phyloP scores from a whole-genome alignment of 441 rosid species.

The Gossypium aridum region DNA sequence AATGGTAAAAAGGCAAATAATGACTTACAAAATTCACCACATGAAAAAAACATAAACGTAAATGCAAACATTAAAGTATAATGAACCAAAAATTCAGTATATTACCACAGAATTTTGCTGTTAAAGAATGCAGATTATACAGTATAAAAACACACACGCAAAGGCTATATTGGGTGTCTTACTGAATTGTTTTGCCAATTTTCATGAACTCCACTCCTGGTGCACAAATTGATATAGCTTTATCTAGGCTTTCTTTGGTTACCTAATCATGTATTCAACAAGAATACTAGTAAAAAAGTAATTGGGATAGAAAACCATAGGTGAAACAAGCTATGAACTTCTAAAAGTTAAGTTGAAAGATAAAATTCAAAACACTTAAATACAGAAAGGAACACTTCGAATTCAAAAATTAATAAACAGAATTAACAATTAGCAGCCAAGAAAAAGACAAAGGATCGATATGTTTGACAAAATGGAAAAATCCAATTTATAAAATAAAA shows the following conservation, averaged over 20 bases:
- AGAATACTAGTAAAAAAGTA: slow-evolving; percentile 8
- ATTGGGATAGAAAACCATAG: background rate
- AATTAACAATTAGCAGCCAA: background rate
- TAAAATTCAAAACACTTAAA: background rate
- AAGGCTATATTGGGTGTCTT: slow-evolving; percentile 24
- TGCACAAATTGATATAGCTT: slow-evolving; percentile 79
- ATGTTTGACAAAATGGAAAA: background rate
- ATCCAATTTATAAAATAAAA: background rate
- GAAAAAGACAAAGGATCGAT: background rate
- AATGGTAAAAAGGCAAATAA: background rate
- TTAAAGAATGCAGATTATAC: background rate
- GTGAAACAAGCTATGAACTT: background rate
- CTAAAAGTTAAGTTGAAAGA: slow-evolving; percentile 1
- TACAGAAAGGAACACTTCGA: background rate
- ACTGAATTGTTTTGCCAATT: slow-evolving; percentile 88
- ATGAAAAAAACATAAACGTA: background rate
- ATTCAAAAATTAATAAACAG: background rate
- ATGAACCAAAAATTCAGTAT: background rate
- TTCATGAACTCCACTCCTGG: slow-evolving; percentile 76
- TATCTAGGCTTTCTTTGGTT: slow-evolving; percentile 74
- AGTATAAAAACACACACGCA: background rate
- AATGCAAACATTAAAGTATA: background rate
- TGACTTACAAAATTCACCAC: background rate
- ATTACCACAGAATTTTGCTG: background rate
- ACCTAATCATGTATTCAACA: slow-evolving; percentile 45